Evolutionary conservation across 257 asterid species (phyloP), one percentile per base, ranked within the genome.

Genomic region (Primulina huaijiensis): DNA sequence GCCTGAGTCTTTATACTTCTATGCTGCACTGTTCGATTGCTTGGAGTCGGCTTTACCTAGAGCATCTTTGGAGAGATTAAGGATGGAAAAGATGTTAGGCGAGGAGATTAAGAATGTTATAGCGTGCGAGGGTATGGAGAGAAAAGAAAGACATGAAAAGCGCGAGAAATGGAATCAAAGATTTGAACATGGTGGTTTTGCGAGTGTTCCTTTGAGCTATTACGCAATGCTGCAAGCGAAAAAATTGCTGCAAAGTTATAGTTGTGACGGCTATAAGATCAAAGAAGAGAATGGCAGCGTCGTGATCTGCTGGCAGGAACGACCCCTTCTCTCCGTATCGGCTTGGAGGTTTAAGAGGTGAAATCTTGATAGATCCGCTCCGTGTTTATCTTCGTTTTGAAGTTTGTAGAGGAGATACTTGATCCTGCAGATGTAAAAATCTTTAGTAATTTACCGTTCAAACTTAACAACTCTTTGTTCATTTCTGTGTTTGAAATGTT

Each of bases 291-390:
- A 81, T 25, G 97, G 96, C 2, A 76, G 89, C 2, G 88, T 88
- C 60, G 96, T 90, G 63, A 87, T 87, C 43, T 90, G 96, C 77
- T 93, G 98, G 98, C 96, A 93, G 56, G 98, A 93, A 85, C 84
- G 96, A 3, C 83, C 97, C 35, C 89, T 93, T 37, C 82, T 87
- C 80, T 83, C 95, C 0, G 90, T 93, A 0, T 88, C 98, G 0
- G 87, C 96, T 8, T 93, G 98, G 98, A 89, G 96, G 71, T 83
- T 72, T 80, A 80, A 90, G 86, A 83, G 87, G 83, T 88, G 82
- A 84, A 74, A 59, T 73, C 61, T 50, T 25, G 62, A 63, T 2
- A 2, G 69, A 35, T 70, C 25, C 25, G 25, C 25, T 23, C 25
- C 25, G 25, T 23, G 25, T 23, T 23, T 21, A 21, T 21, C 23